Percentiles rank a stretch among this genome's conserved stretches.
Conservation (phyloP, 176 grass and related monocot genomes). For the Triticum aestivum region DNA sequence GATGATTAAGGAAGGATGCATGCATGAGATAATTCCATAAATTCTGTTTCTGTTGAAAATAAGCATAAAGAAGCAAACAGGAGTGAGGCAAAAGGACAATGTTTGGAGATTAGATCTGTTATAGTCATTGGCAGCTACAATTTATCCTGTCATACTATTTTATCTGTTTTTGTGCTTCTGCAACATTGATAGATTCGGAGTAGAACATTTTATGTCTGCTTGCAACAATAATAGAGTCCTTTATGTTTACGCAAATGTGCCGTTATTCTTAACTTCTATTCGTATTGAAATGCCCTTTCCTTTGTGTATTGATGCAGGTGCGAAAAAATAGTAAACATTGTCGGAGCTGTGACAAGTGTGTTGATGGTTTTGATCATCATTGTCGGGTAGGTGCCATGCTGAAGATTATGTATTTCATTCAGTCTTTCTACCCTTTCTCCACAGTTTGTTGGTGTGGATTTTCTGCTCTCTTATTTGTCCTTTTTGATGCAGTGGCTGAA, state of each 20-base stretch:
- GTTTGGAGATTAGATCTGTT: neutral
- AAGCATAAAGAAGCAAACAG: neutral
- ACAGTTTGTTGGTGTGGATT: neutral
- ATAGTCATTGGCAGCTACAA: neutral
- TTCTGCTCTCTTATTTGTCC: constrained; percentile 7
- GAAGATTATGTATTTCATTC: constrained; percentile 9
- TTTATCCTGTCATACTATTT: constrained; percentile 6
- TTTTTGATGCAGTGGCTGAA: constrained; percentile 85
- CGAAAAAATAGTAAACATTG: constrained; percentile 92
- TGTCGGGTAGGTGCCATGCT: constrained; percentile 80
- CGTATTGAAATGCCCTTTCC: neutral
- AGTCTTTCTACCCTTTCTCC: neutral
- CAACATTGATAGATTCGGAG: constrained; percentile 8
- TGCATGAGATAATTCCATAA: neutral
- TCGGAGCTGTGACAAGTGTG: constrained; percentile 96
- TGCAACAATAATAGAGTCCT: neutral
- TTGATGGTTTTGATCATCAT: constrained; percentile 99
- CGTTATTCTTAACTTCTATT: neutral
- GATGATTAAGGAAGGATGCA: constrained; percentile 12
- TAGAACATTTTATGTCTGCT: neutral
- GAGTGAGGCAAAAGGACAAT: neutral
- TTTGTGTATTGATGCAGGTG: constrained; percentile 55
- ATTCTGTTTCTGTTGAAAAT: neutral
- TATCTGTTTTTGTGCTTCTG: constrained; percentile 6
- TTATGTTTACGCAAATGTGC: constrained; percentile 6